Base-by-base conservation (phyloP, 2,329 filamentous ascomycete species). In the Paraphaeosphaeria minitans region DNA sequence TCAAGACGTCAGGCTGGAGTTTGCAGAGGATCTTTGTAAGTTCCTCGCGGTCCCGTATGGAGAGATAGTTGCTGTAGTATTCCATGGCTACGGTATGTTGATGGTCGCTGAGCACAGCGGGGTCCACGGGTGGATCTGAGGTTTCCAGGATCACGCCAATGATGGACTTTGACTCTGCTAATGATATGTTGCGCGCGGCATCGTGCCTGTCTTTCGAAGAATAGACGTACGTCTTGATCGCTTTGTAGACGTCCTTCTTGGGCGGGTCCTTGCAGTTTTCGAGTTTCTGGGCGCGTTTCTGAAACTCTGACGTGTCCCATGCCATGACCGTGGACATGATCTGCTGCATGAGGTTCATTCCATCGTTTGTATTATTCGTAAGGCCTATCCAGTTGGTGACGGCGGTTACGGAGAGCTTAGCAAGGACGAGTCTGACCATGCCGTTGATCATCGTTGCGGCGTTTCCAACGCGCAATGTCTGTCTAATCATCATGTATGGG, bases 401-500 rank as follows among this genome's bases (percentile, higher is more conserved):
- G 8, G 87, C 87, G 1, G 86, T 87, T 4, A 94, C 81, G 64
- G 89, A 90, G 57, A 93, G 79, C 77, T 95, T 95, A n/a, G 90
- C 87, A 14, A 95, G 81, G 16, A 93, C 81, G 16, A 94, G 78
- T 54, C 82, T 84, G 73, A 91, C 83, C 83, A 94, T 88, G 58
- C 84, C 90, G 68, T 84, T 90, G 56, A 94, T 88, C 91, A 95
- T 93, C 21, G 87, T 90, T 1, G 90, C 90, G 0, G 90, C 90
- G 71, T 94, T 95, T 6, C 91, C 89, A 14, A 93, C 83, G 42
- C 87, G 85, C 4, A 95, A 78, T 0, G 90, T 92, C 73, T 93
- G 89, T 59, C 87, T 84, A 52, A 93, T 82, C 62, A 92, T 80
- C 43, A 84, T 82, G 72, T 93, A 94, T 0, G 91, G 91, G 0